phyloP scores from a whole-genome alignment of 202 grass and related monocot species.

The Schoenoplectus tabernaemontani region DNA sequence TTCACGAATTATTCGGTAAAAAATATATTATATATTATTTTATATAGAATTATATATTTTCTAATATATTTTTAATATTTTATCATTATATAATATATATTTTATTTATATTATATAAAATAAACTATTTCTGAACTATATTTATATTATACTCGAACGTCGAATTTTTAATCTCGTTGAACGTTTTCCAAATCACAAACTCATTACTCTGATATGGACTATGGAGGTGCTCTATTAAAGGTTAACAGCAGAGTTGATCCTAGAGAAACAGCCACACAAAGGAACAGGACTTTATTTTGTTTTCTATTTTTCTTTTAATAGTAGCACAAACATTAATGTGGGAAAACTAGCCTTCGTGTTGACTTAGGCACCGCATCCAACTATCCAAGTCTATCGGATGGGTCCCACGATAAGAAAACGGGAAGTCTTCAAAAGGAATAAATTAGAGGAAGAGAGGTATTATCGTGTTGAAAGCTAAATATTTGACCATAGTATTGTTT shows the following conservation, averaged over 20 bases:
- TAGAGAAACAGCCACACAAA: not conserved
- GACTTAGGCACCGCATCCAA: conserved; percentile 1
- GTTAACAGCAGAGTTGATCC: not conserved
- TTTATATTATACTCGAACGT: too few relatives aligned
- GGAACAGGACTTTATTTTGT: not conserved
- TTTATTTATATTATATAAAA: too few relatives aligned
- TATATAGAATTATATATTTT: too few relatives aligned
- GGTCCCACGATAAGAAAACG: conserved; percentile 4
- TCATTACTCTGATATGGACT: too few relatives aligned
- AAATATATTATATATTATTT: too few relatives aligned
- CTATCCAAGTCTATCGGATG: not conserved
- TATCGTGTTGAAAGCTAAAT: not conserved
- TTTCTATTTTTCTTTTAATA: not conserved
- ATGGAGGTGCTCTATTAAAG: not conserved
- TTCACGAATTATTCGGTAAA: too few relatives aligned
- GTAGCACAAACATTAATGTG: not conserved
- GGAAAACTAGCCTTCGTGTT: not conserved
- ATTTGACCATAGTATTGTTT: not conserved
- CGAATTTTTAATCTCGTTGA: too few relatives aligned
- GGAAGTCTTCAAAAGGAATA: not conserved
- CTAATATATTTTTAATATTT: too few relatives aligned
- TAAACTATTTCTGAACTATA: too few relatives aligned
- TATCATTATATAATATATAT: too few relatives aligned
- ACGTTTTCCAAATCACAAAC: too few relatives aligned
- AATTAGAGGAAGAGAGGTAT: too few relatives aligned